Conservation (phyloP, 1,139 yeast species). For the Suhomyces atakaporum region DNA sequence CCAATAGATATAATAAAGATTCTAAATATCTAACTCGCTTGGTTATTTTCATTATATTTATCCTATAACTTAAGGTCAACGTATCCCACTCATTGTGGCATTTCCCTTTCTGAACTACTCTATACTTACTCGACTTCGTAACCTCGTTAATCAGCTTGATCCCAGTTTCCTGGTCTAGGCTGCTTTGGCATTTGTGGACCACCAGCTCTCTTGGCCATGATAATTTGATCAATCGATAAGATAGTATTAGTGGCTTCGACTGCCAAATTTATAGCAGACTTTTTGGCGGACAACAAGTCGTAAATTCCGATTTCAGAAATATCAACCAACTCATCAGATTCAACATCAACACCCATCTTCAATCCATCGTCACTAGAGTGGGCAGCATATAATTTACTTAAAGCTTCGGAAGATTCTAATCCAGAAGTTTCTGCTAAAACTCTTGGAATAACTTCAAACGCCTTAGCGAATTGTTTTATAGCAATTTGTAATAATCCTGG, state of each 20-base stretch:
- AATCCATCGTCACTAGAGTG: slow-evolving; percentile 70
- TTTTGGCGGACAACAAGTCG: slow-evolving; percentile 80
- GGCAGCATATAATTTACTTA: slow-evolving; percentile 86
- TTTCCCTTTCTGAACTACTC: too few relatives aligned
- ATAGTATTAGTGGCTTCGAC: slow-evolving; percentile 95
- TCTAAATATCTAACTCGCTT: too few relatives aligned
- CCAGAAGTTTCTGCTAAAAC: slow-evolving; percentile 95
- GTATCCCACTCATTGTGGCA: too few relatives aligned
- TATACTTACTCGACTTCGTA: not conserved
- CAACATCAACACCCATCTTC: slow-evolving; percentile 27
- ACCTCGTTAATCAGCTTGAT: slow-evolving; percentile 70
- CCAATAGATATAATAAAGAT: too few relatives aligned
- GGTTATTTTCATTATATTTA: too few relatives aligned
- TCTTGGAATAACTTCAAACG: slow-evolving; percentile 92
- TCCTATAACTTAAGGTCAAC: too few relatives aligned
- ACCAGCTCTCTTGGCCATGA: slow-evolving; percentile 95
- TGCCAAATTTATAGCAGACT: slow-evolving; percentile 87
- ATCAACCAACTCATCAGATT: slow-evolving; percentile 48
- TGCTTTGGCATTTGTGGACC: slow-evolving; percentile 93
- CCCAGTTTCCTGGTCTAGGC: slow-evolving; percentile 95
- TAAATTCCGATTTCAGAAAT: slow-evolving; percentile 68
- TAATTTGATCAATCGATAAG: slow-evolving; percentile 85
- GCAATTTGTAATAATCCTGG: slow-evolving; percentile 94
- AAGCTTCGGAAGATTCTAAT: slow-evolving; percentile 80
- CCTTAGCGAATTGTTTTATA: slow-evolving; percentile 89